Base-by-base conservation (phyloP, 75 land plant species). In the Cupressus sempervirens region DNA sequence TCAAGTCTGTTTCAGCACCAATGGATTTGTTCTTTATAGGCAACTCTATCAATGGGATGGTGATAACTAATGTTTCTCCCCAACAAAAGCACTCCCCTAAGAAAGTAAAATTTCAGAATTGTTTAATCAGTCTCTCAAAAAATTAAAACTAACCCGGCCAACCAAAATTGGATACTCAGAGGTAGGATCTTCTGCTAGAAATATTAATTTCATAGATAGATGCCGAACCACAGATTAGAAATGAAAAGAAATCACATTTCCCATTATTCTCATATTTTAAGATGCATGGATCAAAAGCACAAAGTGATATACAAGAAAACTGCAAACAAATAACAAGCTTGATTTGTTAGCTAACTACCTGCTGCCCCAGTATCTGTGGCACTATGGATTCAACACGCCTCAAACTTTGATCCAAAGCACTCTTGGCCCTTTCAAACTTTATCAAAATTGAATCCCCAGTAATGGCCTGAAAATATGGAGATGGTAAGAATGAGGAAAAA, bases 401-500 rank as follows among this genome's bases (percentile, higher is more conserved):
- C 77, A 97, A 91, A 89, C 99, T 92, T 62, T 93, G 90, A 70
- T 67, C 90, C 84, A 95, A 91, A 53, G 90, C 88, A 87, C 62
- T 79, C 88, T 87, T 93, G 15, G 91, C 89, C 84, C 93, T 95
- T 89, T 92, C 94, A 89, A 97, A 97, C 83, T 94, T 93, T 54
- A 86, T 58, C 79, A 91, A 87, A 34, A 97, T 86, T 12, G 99
- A 95, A 87, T 94, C 95, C n/a, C 93, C 93, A 38, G 97, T 97
- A 72, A 97, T 97, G 75, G 99, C 99, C 99, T 97, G 83, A 15
- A 82, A 54, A 82, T 34, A 26, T 50, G 45, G 14, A 45, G 2
- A 26, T 29, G 46, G 30, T 29, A 45, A 79, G 29, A 43, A 43
- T 77, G 13, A 77, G 30, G 13, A 20, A 45, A 76, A 40, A 10